Conservation (phyloP, 345 rosid genomes). For the Murraya koenigii region DNA sequence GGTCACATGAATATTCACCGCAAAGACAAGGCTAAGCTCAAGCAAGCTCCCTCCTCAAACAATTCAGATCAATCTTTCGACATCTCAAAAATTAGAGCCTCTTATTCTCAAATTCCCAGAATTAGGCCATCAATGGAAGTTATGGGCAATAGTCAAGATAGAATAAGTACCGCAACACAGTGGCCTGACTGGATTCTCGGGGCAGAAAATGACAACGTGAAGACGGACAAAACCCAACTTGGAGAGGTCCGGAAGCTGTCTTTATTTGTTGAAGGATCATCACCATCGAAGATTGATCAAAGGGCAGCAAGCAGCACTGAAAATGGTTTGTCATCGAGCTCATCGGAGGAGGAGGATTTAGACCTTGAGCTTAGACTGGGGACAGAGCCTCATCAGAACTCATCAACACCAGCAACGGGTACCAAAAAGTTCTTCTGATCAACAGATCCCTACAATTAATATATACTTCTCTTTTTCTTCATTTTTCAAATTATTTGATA, state of each 20-base stretch:
- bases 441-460: neutral
- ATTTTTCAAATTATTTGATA: neutral
- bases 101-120: constrained; percentile 5
- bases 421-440: constrained; percentile 44
- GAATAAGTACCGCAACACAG: neutral
- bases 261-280: constrained; percentile 26
- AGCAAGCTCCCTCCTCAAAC: constrained; percentile 29
- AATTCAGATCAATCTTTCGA: constrained; percentile 12
- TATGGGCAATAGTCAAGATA: neutral
- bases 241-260: constrained; percentile 27
- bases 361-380: constrained; percentile 67
- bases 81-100: constrained; percentile 4
- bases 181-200: constrained; percentile 23
- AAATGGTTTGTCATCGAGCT: constrained; percentile 6
- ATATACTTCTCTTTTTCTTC: neutral
- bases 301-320: neutral
- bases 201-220: neutral
- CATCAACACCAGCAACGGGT: constrained; percentile 28
- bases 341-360: constrained; percentile 14
- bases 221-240: neutral
- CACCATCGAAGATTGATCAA: constrained; percentile 16
- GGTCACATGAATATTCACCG: constrained; percentile 97
- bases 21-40: constrained; percentile 70
- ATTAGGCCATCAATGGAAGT: neutral
- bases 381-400: constrained; percentile 32